phyloP scores from a whole-genome alignment of 495 filamentous ascomycete species.

The Aspergillus biplanus region DNA sequence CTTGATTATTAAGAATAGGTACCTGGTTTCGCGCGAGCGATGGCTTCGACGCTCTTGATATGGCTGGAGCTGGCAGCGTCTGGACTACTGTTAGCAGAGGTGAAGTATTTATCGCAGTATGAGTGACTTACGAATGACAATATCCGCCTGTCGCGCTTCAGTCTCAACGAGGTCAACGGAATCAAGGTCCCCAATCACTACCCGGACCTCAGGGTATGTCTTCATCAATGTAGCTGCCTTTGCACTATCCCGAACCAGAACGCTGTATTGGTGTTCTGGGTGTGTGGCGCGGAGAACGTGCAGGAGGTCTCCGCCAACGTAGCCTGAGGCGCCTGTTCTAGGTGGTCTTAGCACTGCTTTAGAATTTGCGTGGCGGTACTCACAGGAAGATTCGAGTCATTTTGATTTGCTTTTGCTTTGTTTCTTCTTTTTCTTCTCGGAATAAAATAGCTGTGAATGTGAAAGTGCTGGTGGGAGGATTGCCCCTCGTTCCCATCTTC shows the following conservation, averaged over 20 bases:
- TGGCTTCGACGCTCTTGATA: constrained; percentile 41
- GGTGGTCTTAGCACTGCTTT: background rate
- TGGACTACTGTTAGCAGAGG: constrained; percentile 11
- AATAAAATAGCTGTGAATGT: background rate
- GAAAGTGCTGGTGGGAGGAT: background rate
- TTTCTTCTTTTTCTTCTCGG: background rate
- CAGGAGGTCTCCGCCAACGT: constrained; percentile 70
- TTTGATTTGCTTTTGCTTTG: constrained; percentile 6
- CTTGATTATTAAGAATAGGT: constrained; percentile 16
- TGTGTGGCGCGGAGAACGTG: constrained; percentile 56
- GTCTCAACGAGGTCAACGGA: constrained; percentile 38
- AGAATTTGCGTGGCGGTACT: background rate
- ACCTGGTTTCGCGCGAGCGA: constrained; percentile 38
- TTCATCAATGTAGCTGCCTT: constrained; percentile 60
- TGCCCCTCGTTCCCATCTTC: background rate
- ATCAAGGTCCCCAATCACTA: constrained; percentile 54
- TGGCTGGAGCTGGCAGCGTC: constrained; percentile 48
- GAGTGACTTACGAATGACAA: constrained; percentile 51
- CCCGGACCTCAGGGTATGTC: constrained; percentile 45
- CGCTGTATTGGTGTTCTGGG: constrained; percentile 62
- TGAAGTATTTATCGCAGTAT: background rate
- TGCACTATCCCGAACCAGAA: constrained; percentile 60
- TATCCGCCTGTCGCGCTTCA: constrained; percentile 47
- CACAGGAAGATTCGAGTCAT: constrained; percentile 34
- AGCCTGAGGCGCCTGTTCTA: constrained; percentile 62